These are phyloP conservation scores for Wickerhamiella azyma DNA, from an alignment of 805 yeast species.

Conservation along the genomic window DNA sequence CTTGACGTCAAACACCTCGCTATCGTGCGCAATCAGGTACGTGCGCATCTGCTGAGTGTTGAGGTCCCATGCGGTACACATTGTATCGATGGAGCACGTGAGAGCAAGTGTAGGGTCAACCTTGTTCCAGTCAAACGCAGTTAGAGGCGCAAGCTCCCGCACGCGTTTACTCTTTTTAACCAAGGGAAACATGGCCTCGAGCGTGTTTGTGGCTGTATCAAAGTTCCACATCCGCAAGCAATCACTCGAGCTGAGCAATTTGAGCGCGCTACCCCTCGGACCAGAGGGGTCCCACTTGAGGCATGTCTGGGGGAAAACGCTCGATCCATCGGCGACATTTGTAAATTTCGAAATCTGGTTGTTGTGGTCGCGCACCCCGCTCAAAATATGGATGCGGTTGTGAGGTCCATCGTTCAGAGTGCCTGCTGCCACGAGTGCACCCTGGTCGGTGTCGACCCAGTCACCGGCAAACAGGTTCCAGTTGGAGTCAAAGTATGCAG, in stretches of 20 bases:
- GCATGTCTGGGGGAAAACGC: constrained; percentile 57
- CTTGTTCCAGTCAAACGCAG: constrained; percentile 87
- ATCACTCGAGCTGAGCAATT: constrained; percentile 60
- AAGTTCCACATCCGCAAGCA: constrained; percentile 51
- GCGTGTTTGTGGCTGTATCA: constrained; percentile 24
- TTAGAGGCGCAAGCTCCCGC: constrained; percentile 62
- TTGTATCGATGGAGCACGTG: constrained; percentile 85
- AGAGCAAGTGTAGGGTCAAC: constrained; percentile 56
- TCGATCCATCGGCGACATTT: constrained; percentile 37
- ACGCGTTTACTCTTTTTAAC: constrained; percentile 31
- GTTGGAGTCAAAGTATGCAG: constrained; percentile 30
- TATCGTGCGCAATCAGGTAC: constrained; percentile 91
- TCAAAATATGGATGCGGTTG: constrained; percentile 40
- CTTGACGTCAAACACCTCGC: constrained; percentile 85
- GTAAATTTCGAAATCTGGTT: constrained; percentile 2
- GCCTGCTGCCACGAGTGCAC: constrained; percentile 46
- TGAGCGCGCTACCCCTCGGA: constrained; percentile 21
- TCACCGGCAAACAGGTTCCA: constrained; percentile 40
- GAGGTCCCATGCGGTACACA: constrained; percentile 94
- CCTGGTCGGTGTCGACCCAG: constrained; percentile 32
- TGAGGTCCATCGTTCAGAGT: constrained; percentile 66
- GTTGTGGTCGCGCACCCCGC: constrained; percentile 12
- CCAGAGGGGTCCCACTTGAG: constrained; percentile 57
- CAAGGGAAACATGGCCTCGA: constrained; percentile 31
- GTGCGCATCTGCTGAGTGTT: constrained; percentile 61